Evolutionary conservation across 2,329 filamentous ascomycete genomes (phyloP), one percentile per base, ranked within the genome.

Genomic region (Cercospora zeina): DNA sequence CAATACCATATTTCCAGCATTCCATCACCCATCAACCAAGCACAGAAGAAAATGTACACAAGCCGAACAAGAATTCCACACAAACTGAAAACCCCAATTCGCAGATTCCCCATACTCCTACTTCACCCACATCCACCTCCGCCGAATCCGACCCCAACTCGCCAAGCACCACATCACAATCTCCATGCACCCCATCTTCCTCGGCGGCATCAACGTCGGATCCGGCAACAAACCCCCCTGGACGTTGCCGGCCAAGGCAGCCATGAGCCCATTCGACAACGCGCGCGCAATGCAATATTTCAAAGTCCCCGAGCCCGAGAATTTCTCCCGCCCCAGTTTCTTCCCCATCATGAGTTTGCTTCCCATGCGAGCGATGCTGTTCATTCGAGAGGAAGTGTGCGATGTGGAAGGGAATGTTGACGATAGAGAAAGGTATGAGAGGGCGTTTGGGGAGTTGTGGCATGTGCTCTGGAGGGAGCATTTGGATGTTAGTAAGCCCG

Each of bases 161-260:
- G 36, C 31, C 16, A 37, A 30, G 49, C 59, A 69, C 36, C 54
- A 59, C 31, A 42, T 69, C 33, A 39, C 53, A 4, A 59, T 69
- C 31, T 62, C 62, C 55, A 84, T 89, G 68, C 82, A 89, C 66
- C 90, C 90, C 13, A 81, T 92, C 56, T 87, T 93, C 71, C 80
- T 93, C 21, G 77, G 77, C 19, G 77, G 77, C 7, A 77, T 80
- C 63, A 79, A 78, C 66, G 74, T 75, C 42, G 76, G 75, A 30
- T 76, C 76, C 66, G 74, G 77, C 54, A 93, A 95, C 74, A 85
- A 85, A 67, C 89, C 90, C 0, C 90, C 90, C 0, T 92, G 89
- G 88, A 80, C 80, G 0, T 79, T 90, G 31, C 84, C 86, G 1
- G 86, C 85, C 47, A 93, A 93, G 78, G 86, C 83, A 21, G 74